A percentile compares a stretch with the other conserved stretches of the same genome.
These are phyloP conservation scores for Russula brevipes DNA, from an alignment of 768 basidiomycete species.

Conservation along the genomic window DNA sequence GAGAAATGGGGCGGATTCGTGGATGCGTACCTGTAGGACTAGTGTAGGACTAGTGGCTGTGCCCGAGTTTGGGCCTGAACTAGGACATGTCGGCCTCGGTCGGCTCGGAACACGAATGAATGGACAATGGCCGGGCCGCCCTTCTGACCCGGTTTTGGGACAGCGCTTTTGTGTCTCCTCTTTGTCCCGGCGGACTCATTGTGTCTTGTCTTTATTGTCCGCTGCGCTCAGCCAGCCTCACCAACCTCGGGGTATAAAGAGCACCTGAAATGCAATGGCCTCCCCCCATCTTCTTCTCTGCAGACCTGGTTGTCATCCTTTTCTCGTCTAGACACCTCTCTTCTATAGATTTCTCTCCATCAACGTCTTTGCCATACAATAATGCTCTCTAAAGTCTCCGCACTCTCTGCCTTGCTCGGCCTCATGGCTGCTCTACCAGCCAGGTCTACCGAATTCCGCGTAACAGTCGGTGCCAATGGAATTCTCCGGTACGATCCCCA, in stretches of 20 bases:
- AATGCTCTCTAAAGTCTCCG: slow-evolving; percentile 26
- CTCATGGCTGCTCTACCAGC: slow-evolving; percentile 35
- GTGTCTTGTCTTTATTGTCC: slow-evolving; percentile 14
- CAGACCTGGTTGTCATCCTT: slow-evolving; percentile 17
- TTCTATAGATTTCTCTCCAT: background rate
- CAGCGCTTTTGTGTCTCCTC: background rate
- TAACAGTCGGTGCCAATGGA: slow-evolving; percentile 45
- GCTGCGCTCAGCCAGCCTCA: background rate
- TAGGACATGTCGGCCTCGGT: too few species aligned
- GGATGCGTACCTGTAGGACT: slow-evolving; percentile 29
- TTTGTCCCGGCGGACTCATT: background rate
- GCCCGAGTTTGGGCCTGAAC: too few species aligned
- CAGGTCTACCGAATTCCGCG: slow-evolving; percentile 37
- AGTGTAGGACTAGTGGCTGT: background rate
- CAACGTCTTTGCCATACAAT: background rate
- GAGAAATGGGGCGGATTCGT: slow-evolving; percentile 72
- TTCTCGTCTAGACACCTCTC: background rate
- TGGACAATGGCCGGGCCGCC: background rate
- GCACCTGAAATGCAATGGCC: background rate
- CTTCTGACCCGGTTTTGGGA: too few species aligned
- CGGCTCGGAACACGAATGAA: background rate
- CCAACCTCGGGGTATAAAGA: slow-evolving; percentile 7
- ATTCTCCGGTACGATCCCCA: slow-evolving; percentile 39
- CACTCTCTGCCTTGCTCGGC: slow-evolving; percentile 24
- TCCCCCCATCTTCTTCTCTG: slow-evolving; percentile 1